phyloP scores from a whole-genome alignment of 2,329 filamentous ascomycete species.

The Botrytis porri region DNA sequence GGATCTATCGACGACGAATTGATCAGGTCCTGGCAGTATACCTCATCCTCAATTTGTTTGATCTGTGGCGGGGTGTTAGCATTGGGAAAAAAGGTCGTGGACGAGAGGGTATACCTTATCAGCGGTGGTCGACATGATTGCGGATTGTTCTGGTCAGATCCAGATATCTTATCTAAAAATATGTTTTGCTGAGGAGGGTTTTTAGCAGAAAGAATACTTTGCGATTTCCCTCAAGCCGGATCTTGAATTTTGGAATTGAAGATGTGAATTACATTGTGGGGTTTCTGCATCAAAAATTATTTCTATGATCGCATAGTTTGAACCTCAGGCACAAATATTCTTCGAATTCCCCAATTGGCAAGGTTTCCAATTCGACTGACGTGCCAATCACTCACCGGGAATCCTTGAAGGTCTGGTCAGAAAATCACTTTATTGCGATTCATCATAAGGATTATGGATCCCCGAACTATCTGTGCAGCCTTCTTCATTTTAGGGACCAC shows the following conservation, averaged over 20 bases:
- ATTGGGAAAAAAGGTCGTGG: not conserved
- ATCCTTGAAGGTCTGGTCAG: not conserved
- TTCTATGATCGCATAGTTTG: slow-evolving; percentile 6
- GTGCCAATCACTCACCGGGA: not conserved
- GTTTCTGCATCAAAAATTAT: slow-evolving; percentile 15
- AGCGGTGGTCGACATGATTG: slow-evolving; percentile 89
- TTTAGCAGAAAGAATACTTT: not conserved
- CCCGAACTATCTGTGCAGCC: slow-evolving; percentile 29
- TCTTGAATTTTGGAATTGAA: slow-evolving; percentile 10
- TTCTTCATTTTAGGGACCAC: slow-evolving; percentile 35
- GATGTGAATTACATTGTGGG: slow-evolving; percentile 13
- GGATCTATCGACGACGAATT: slow-evolving; percentile 23
- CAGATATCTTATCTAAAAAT: not conserved
- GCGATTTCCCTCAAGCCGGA: not conserved
- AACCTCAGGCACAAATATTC: slow-evolving; percentile 1
- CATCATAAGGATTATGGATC: slow-evolving; percentile 32
- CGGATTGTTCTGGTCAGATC: slow-evolving; percentile 15
- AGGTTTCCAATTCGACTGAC: not conserved
- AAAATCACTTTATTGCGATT: not conserved
- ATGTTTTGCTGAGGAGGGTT: not conserved
- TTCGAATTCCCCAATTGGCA: no score
- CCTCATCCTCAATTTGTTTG: slow-evolving; percentile 94
- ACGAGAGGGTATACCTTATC: slow-evolving; percentile 68
- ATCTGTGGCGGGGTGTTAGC: slow-evolving; percentile 57
- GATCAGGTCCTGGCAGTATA: slow-evolving; percentile 44